Percentiles rank a stretch among this genome's conserved stretches.
phyloP scores from a whole-genome alignment of 2,329 filamentous ascomycete genomes.

The Colletotrichum destructivum region DNA sequence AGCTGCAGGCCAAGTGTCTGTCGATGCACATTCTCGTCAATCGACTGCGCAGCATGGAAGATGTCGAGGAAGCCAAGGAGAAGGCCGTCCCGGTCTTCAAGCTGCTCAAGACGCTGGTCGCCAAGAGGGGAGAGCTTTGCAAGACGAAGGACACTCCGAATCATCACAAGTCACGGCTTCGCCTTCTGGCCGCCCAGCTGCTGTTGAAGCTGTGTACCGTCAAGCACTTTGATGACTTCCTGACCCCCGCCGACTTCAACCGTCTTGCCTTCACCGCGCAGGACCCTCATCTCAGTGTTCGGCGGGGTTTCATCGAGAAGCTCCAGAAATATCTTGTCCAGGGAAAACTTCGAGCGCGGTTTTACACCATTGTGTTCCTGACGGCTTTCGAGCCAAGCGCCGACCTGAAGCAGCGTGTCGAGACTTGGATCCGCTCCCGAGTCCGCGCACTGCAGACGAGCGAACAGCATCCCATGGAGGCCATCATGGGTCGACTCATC shows the following conservation, averaged over 20 bases:
- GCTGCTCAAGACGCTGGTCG: constrained; percentile 83
- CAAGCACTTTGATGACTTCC: constrained; percentile 81
- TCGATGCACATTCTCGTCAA: constrained; percentile 91
- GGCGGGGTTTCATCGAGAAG: constrained; percentile 84
- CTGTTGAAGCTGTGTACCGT: constrained; percentile 87
- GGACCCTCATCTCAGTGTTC: constrained; percentile 81
- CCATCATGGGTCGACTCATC: constrained; percentile 84
- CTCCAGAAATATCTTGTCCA: constrained; percentile 92
- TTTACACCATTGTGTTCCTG: constrained; percentile 91
- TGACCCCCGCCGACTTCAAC: constrained; percentile 84
- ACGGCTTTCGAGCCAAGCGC: constrained; percentile 89
- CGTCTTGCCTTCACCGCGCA: constrained; percentile 85
- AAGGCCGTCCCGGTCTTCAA: constrained; percentile 80
- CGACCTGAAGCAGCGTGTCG: constrained; percentile 80
- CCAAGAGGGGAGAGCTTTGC: constrained; percentile 83
- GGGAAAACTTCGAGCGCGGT: constrained; percentile 78
- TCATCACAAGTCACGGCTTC: constrained; percentile 84
- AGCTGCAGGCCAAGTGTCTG: constrained; percentile 86
- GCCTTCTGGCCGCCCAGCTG: constrained; percentile 85
- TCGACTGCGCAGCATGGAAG: constrained; percentile 76
- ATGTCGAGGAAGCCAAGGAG: constrained; percentile 68
- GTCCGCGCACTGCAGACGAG: constrained; percentile 75
- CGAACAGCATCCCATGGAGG: constrained; percentile 81
- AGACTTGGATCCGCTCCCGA: constrained; percentile 91
- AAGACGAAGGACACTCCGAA: constrained; percentile 82